Base-by-base conservation (phyloP, 306 rosid species). In the Quercus engelmannii region DNA sequence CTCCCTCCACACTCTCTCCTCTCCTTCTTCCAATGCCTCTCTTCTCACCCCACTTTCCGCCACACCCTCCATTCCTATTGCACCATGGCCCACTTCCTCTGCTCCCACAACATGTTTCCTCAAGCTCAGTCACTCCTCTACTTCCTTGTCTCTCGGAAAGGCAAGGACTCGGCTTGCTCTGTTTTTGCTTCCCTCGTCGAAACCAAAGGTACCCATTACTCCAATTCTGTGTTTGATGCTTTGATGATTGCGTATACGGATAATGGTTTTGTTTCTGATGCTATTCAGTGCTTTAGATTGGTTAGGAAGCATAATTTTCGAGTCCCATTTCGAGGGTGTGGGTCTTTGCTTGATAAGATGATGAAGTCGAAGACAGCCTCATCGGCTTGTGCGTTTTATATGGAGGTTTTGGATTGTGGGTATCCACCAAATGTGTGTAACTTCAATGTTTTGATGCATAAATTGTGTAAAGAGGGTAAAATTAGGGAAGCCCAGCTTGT, bases 361-460 rank as follows among this genome's bases (percentile, higher is more conserved):
- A 56, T 83, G 77, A 89, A 74, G 62, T 26, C 80, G 28, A 72
- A 83, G 46, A 78, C 92, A 4, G 35, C 88, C 4, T 71, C 28
- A 3, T 49, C 54, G 13, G 81, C 79, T 3, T 92, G 96, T 97
- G 73, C n/a, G 1, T 92, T 89, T 54, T 89, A 74, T 77, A 82
- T 76, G 75, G 97, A 94, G 74, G 68, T 87, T 85, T 77, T 94
- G 93, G 87, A 85, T 83, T 85, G 58, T 83, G 96, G 94, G 69
- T 94, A 78, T 80, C 91, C 96, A 0, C 92, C 96, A 28, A 85
- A 82, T 4, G 88, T 83, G 57, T 81, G 78, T 54, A 76, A 65
- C 77, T 94, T 90, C 69, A 94, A 94, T 41, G 78, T 89, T 80
- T 84, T 94, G 94, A 90, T 92, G 92, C 91, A 89, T 70, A 86